phyloP scores from a whole-genome alignment of 305 asterid species.

The Solanum chacoense region DNA sequence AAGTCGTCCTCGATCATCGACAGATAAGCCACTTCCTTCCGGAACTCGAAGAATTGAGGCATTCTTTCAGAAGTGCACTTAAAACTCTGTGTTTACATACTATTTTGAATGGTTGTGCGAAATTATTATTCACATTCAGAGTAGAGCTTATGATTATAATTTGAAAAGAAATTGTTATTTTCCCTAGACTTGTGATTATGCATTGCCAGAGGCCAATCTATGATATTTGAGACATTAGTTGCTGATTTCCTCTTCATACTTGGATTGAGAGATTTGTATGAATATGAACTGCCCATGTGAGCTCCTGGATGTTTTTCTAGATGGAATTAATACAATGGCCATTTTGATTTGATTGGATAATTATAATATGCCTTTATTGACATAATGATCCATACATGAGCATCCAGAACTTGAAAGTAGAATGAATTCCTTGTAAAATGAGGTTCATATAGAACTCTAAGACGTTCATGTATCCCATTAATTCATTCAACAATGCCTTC shows the following conservation, averaged over 20 bases:
- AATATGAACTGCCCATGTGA: neutral
- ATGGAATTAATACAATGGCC: neutral
- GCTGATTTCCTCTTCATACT: neutral
- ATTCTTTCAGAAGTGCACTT: constrained; percentile 52
- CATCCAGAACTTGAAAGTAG: neutral
- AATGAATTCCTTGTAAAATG: neutral
- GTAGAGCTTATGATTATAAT: neutral
- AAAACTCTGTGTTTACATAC: neutral
- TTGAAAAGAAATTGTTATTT: neutral
- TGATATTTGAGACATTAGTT: neutral
- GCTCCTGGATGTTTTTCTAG: neutral
- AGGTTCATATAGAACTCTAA: neutral
- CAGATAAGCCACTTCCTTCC: constrained; percentile 36
- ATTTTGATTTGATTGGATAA: neutral
- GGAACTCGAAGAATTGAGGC: constrained; percentile 67
- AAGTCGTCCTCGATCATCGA: constrained; percentile 15
- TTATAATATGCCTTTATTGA: neutral
- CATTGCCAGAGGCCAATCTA: neutral
- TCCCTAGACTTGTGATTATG: neutral
- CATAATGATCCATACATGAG: neutral
- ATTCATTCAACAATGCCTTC: neutral
- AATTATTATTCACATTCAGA: neutral
- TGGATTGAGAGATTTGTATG: neutral
- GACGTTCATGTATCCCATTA: neutral
- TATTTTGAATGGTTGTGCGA: neutral